Base-by-base conservation (phyloP, 2,329 filamentous ascomycete genomes). In the Trichophyton benhamiae region DNA sequence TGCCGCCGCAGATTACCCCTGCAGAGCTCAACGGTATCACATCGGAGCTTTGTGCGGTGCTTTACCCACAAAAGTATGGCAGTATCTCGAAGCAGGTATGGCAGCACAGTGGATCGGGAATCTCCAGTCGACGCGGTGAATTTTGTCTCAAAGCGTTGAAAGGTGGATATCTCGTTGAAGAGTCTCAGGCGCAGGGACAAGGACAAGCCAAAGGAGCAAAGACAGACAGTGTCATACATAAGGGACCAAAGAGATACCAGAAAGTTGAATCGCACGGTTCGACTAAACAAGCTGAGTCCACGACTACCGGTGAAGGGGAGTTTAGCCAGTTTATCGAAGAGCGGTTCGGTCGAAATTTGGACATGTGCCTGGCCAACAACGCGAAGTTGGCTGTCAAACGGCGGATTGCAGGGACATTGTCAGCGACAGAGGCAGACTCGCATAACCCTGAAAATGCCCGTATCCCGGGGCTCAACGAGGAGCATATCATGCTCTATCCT, bases 101-200 rank as follows among this genome's bases (percentile, higher is more conserved):
- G 94, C 94, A 97, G 72, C 94, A 99, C 73, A 88, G 89, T 0
- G 94, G 94, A 20, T 91, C 96, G 64, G 94, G 94, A 15, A 81
- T 96, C 13, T 96, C 91, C 0, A 96, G 91, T 72, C 86, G 94
- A 58, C 84, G 91, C 46, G 91, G 90, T 38, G 92, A 96, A 71
- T 96, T 95, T 73, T 96, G 89, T 70, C 84, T 91, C 63, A 79
- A 82, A 48, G 80, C 92, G 1, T 83, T 95, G 65, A 81, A 82
- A 42, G 86, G 92, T 64, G 85, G 85, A 0, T 77, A 88, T 48
- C 77, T 89, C 58, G 78, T 83, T 2, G 79, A 84, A 59, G 71
- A 72, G 36, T 75, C 71, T 59, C 73, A 70, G 57, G 64, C 73
- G 22, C 44, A 41, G 11, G 27, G 6, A 30, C 27, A 30, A 6